Evolutionary conservation across 768 basidiomycete genomes (phyloP).

Genomic region (Leucocoprinus birnbaumii): DNA sequence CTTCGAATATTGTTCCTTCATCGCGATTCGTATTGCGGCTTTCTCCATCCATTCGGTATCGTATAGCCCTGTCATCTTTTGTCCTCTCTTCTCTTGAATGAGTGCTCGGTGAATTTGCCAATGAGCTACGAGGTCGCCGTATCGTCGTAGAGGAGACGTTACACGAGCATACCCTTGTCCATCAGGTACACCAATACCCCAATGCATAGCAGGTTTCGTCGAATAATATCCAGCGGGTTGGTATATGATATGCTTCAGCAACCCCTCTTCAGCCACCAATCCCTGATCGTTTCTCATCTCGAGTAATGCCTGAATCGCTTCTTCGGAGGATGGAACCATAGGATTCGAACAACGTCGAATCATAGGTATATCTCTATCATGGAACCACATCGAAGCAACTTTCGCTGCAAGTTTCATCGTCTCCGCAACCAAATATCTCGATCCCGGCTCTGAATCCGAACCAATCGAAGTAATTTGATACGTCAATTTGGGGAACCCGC

Average conservation of each 20-base stretch:
- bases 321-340: slow-evolving; percentile 25
- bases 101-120: slow-evolving; percentile 92
- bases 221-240: slow-evolving; percentile 39
- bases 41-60: slow-evolving; percentile 42
- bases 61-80: slow-evolving; percentile 35
- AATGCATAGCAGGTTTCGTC: slow-evolving; percentile 61
- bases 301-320: slow-evolving; percentile 41
- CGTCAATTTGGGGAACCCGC: slow-evolving; percentile 45
- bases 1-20: slow-evolving; percentile 18
- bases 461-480: slow-evolving; percentile 38
- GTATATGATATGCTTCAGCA: slow-evolving; percentile 29
- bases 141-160: slow-evolving; percentile 89
- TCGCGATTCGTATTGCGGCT: slow-evolving; percentile 28
- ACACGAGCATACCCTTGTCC: slow-evolving; percentile 80
- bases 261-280: slow-evolving; percentile 35
- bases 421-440: slow-evolving; percentile 67
- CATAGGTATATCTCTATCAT: slow-evolving; percentile 56
- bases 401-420: slow-evolving; percentile 80
- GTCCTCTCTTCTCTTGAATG: slow-evolving; percentile 32
- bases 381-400: slow-evolving; percentile 69
- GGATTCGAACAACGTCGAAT: slow-evolving; percentile 52
- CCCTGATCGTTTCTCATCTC: slow-evolving; percentile 43
- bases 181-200: slow-evolving; percentile 61
- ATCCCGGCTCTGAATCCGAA: slow-evolving; percentile 27
- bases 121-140: slow-evolving; percentile 75